Evolutionary conservation across 2,329 filamentous ascomycete species (phyloP).

Genomic region (Hymenoscyphus fructigenus): DNA sequence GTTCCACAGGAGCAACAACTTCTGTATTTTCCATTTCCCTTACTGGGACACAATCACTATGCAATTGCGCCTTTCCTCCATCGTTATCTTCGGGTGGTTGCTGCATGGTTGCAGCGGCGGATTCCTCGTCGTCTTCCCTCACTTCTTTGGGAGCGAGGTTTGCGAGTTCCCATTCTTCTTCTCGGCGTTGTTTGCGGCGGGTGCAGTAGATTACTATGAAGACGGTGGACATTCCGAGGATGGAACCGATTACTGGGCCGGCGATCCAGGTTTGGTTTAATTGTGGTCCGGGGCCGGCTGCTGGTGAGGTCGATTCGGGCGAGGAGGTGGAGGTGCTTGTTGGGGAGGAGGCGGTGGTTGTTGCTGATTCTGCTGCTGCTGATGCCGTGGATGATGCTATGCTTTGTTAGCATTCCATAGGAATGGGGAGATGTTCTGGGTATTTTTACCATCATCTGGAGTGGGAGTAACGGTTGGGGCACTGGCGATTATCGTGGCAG

Average conservation of each 20-base stretch:
- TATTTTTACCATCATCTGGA: too few species aligned
- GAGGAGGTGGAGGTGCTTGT: conserved; percentile 6
- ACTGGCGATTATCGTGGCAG: not conserved
- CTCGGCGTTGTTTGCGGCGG: conserved; percentile 20
- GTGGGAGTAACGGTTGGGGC: not conserved
- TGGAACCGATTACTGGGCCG: conserved; percentile 29
- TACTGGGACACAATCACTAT: conserved; percentile 22
- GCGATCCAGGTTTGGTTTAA: conserved; percentile 29
- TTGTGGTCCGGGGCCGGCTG: conserved; percentile 6
- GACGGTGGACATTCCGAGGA: conserved; percentile 29
- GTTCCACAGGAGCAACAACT: conserved; percentile 23
- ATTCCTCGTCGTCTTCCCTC: conserved; percentile 14
- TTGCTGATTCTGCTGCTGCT: not conserved
- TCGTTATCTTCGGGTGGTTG: not conserved
- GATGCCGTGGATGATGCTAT: conserved; percentile 1
- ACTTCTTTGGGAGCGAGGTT: conserved; percentile 6
- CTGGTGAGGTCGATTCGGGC: conserved; percentile 1
- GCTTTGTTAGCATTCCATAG: too few species aligned
- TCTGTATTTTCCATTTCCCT: conserved; percentile 27
- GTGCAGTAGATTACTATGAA: conserved; percentile 32
- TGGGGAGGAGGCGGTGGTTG: not conserved
- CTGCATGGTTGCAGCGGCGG: not conserved
- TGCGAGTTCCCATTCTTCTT: conserved; percentile 18
- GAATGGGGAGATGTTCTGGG: too few species aligned
- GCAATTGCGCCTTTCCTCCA: conserved; percentile 25